These are phyloP conservation scores for Wickerhamomyces bovis DNA, from an alignment of 805 yeast species.

Conservation along the genomic window DNA sequence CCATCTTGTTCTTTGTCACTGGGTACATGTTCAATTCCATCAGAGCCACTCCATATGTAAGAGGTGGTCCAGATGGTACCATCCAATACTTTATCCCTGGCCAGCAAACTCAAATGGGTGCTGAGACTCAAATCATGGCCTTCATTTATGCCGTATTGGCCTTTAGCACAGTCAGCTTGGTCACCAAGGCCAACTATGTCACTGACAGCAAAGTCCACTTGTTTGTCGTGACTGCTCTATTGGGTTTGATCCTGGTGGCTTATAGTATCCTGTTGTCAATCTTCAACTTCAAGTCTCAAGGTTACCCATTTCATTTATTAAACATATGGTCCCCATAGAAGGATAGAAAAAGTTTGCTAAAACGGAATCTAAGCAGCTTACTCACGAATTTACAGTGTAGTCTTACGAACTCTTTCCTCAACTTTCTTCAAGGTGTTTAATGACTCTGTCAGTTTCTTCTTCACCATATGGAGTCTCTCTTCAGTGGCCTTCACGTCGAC, in stretches of 20 bases:
- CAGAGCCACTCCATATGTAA: constrained; percentile 55
- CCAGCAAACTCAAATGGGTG: constrained; percentile 73
- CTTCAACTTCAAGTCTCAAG: constrained; percentile 63
- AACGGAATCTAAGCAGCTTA: background rate
- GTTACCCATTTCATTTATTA: constrained; percentile 69
- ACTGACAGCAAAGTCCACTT: constrained; percentile 41
- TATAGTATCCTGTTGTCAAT: constrained; percentile 61
- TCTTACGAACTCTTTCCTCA: constrained; percentile 23
- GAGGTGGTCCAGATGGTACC: constrained; percentile 32
- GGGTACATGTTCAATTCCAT: constrained; percentile 95
- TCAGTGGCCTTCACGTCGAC: constrained; percentile 15
- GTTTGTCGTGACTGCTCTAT: constrained; percentile 39
- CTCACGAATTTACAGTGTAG: background rate
- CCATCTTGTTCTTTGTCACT: constrained; percentile 64
- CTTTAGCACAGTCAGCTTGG: constrained; percentile 49
- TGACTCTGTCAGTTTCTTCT: constrained; percentile 20
- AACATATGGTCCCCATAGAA: constrained; percentile 27
- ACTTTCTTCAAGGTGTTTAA: constrained; percentile 29
- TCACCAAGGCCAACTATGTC: constrained; percentile 49
- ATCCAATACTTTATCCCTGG: constrained; percentile 46
- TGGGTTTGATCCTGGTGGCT: constrained; percentile 42
- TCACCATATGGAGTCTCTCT: constrained; percentile 21
- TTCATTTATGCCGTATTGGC: constrained; percentile 67
- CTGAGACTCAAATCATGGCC: constrained; percentile 84
- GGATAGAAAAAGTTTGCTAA: background rate